Evolutionary conservation across 495 filamentous ascomycete species (phyloP).

Genomic region (Xylaria cubensis): DNA sequence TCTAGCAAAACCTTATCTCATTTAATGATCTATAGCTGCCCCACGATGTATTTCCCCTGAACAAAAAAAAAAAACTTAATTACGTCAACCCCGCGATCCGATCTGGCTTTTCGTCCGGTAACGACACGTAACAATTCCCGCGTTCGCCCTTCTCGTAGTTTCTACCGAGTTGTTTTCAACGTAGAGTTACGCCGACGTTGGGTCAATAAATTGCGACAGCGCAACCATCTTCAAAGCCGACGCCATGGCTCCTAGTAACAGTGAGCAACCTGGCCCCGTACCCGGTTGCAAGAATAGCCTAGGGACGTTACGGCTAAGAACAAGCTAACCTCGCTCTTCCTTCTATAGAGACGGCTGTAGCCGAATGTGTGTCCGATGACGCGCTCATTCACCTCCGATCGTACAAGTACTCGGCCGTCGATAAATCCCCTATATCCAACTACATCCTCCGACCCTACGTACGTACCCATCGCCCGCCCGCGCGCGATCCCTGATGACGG

Average conservation of each 20-base stretch:
- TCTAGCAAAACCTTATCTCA: background rate
- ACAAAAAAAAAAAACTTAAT: conserved; percentile 11
- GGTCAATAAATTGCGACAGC: conserved; percentile 3
- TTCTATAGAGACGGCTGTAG: conserved; percentile 53
- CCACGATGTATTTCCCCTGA: conserved; percentile 26
- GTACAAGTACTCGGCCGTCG: conserved; percentile 96
- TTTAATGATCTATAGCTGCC: conserved; percentile 13
- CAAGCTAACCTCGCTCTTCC: conserved; percentile 11
- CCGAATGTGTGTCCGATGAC: conserved; percentile 65
- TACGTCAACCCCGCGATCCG: conserved; percentile 19
- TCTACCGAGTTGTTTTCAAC: background rate
- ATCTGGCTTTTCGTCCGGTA: conserved; percentile 7
- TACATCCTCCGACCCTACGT: conserved; percentile 96
- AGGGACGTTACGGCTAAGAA: background rate
- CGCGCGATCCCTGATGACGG: conserved; percentile 17
- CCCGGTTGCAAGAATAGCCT: background rate
- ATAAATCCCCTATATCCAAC: conserved; percentile 92
- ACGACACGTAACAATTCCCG: conserved; percentile 18
- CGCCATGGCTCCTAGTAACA: conserved; percentile 54
- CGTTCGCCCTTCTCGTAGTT: background rate
- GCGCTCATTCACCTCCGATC: conserved; percentile 82
- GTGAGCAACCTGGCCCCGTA: conserved; percentile 32
- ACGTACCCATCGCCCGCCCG: conserved; percentile 45
- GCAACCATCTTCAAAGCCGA: conserved; percentile 7
- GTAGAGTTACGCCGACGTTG: background rate